Base-by-base conservation (phyloP, 2,329 filamentous ascomycete species). In the Trichoderma atroviride region DNA sequence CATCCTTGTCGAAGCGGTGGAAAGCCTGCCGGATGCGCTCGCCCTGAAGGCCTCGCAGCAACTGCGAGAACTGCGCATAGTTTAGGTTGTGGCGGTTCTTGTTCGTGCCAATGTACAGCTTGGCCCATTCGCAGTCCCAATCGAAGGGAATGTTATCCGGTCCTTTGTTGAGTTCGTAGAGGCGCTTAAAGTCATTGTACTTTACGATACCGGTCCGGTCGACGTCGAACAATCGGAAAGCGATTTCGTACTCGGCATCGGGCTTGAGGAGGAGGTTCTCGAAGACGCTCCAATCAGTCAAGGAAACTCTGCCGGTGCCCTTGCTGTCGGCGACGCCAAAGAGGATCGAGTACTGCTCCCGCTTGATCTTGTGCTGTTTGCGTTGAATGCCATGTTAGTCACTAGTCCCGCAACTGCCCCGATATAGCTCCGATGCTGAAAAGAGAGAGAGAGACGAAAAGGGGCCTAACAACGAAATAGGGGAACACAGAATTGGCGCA, bases 211-310 rank as follows among this genome's bases (percentile, higher is more conserved):
- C 96, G 24, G 89, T 92, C 71, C 92, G 88, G 63, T 95, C 90
- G 75, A 93, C 87, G 78, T 98, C 95, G 81, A 99, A 99, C 68
- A 99, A 87, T 75, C 96, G 92, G 83, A 98, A 99, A 19, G 96
- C 95, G 75, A 99, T 97, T 81, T 98, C 94, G 83, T 99, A 99
- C 83, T 99, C 96, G 79, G 96, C 96, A 78, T 98, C 96, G 71
- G 96, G 92, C 83, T 97, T 98, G 74, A 87, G 86, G 70, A 99
- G 89, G 72, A 99, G 88, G 83, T 97, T 96, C 83, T 97, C 93
- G 81, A 98, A 99, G 73, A 92, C 91, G 58, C 88, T 89, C 94
- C 95, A 99, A 83, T 99, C 96, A 70, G 89, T 85, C 67, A 98
- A 83, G 74, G 84, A 92, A 74, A 99, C 85, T 75, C 87, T 90